phyloP scores from a whole-genome alignment of 2,329 filamentous ascomycete genomes.

The Stagonosporopsis vannaccii region DNA sequence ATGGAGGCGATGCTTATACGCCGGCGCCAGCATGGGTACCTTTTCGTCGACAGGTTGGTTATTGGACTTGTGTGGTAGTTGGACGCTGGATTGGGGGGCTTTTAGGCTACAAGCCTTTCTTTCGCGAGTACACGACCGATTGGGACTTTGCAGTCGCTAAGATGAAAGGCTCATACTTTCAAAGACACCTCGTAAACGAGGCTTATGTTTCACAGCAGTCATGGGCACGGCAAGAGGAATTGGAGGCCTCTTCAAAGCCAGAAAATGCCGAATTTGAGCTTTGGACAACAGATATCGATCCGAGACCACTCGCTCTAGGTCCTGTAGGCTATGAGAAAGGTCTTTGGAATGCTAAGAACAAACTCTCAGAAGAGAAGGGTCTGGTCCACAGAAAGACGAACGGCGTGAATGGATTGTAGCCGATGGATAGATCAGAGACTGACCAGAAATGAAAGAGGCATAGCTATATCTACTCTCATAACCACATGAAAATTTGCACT shows the following conservation, averaged over 20 bases:
- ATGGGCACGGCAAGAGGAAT: slow-evolving; percentile 6
- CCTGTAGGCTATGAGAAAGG: slow-evolving; percentile 10
- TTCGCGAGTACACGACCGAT: slow-evolving; percentile 49
- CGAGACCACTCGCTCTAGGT: slow-evolving; percentile 1
- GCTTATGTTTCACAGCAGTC: slow-evolving; percentile 7
- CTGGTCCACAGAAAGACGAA: slow-evolving; percentile 1
- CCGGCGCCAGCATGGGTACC: slow-evolving; percentile 51
- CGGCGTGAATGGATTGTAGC: background rate
- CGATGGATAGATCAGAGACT: background rate
- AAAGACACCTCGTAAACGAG: slow-evolving; percentile 10
- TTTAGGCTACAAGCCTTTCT: slow-evolving; percentile 51
- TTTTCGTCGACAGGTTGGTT: slow-evolving; percentile 39
- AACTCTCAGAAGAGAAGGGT: background rate
- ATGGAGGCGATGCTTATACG: slow-evolving; percentile 51
- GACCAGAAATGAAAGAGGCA: background rate
- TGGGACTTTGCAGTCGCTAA: slow-evolving; percentile 39
- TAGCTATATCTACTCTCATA: background rate
- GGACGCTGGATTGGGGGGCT: slow-evolving; percentile 51
- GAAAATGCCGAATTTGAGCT: slow-evolving; percentile 8
- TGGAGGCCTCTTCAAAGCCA: slow-evolving; percentile 7
- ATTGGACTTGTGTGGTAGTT: slow-evolving; percentile 41
- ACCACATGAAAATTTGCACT: background rate
- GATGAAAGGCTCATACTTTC: slow-evolving; percentile 15
- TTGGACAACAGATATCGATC: slow-evolving; percentile 8
- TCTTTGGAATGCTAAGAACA: background rate